phyloP scores from a whole-genome alignment of 225 moss, liverwort and hornwort species.

The Physcomitrium patens region DNA sequence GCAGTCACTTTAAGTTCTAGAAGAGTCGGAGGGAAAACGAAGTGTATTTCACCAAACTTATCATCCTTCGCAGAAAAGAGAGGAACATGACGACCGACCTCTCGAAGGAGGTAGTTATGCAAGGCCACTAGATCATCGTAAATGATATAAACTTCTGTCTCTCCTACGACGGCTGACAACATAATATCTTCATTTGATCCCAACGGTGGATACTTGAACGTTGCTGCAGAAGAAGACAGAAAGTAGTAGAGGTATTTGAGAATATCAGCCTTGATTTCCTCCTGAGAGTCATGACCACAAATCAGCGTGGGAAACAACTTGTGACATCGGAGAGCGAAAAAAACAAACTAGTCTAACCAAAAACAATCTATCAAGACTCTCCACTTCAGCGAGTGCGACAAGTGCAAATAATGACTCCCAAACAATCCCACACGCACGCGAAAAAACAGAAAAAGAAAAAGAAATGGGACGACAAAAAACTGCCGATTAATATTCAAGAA shows the following conservation, averaged over 20 bases:
- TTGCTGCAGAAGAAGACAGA: conserved; percentile 64
- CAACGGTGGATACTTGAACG: conserved; percentile 56
- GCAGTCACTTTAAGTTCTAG: conserved; percentile 56
- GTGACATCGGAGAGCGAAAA: not conserved
- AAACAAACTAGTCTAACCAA: not conserved
- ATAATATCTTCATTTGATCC: conserved; percentile 45
- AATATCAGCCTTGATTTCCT: conserved; percentile 64
- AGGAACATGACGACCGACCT: conserved; percentile 50
- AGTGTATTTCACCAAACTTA: conserved; percentile 11
- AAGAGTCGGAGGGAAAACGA: conserved; percentile 40
- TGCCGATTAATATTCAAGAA: too few relatives aligned
- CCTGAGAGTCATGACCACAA: conserved; percentile 36
- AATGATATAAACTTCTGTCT: conserved; percentile 44
- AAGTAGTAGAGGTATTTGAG: conserved; percentile 69
- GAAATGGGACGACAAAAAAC: too few relatives aligned
- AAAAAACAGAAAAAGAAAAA: too few relatives aligned
- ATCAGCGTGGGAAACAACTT: not conserved
- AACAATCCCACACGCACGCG: too few relatives aligned
- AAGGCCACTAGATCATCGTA: conserved; percentile 65
- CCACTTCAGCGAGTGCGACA: not conserved
- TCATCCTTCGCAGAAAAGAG: conserved; percentile 38
- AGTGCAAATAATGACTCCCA: not conserved
- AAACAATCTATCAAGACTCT: not conserved
- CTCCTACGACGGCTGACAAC: conserved; percentile 56
- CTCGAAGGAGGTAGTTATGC: conserved; percentile 58